A percentile compares a stretch with the other conserved stretches of the same genome.
phyloP scores from a whole-genome alignment of 495 filamentous ascomycete genomes.

The Tuber indicum region DNA sequence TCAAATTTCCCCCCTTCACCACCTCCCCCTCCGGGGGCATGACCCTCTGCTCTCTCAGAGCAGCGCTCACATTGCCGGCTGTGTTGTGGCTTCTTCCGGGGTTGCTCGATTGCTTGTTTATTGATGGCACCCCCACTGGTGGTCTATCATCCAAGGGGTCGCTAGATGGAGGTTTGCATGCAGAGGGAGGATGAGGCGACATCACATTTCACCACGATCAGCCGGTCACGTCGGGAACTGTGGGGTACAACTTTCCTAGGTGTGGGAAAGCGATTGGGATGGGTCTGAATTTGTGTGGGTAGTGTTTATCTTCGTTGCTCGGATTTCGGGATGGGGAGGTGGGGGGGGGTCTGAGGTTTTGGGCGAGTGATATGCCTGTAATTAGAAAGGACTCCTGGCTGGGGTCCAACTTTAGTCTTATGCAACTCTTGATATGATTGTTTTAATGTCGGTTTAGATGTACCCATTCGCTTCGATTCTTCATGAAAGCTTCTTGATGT shows the following conservation, averaged over 20 bases:
- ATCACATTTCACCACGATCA: not conserved
- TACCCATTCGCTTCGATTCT: not conserved
- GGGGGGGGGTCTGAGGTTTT: not conserved
- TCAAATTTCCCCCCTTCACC: slow-evolving; percentile 2
- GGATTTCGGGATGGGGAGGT: not conserved
- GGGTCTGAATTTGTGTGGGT: not conserved
- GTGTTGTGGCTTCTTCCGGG: not conserved
- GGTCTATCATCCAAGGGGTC: not conserved
- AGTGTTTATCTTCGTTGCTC: not conserved
- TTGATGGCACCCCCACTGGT: not conserved
- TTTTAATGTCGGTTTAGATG: not conserved
- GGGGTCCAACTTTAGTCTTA: not conserved
- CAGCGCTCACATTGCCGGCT: no score
- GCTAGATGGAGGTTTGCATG: not conserved
- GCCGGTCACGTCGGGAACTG: not conserved
- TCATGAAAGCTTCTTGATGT: not conserved
- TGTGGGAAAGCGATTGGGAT: not conserved
- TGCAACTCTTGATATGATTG: not conserved
- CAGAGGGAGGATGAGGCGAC: not conserved
- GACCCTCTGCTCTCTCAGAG: not conserved
- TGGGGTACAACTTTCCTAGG: not conserved
- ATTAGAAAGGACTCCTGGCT: not conserved
- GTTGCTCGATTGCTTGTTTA: not conserved
- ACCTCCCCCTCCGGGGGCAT: not conserved
- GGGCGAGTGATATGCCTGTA: not conserved